Evolutionary conservation across 768 basidiomycete genomes (phyloP).

Genomic region (Xerocomellus dryophilus): DNA sequence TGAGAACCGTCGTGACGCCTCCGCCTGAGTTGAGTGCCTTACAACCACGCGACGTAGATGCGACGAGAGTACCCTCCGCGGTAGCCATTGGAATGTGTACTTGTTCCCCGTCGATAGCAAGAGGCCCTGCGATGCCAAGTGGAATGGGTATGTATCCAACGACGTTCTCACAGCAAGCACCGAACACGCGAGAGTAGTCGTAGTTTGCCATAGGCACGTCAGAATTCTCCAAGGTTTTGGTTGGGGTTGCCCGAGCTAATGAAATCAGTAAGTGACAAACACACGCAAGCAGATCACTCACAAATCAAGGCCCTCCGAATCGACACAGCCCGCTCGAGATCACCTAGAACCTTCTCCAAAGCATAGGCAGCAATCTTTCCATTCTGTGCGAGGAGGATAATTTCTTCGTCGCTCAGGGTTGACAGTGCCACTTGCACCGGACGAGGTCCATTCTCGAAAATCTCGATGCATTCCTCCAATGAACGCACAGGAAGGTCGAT

Average conservation of each 20-base stretch:
- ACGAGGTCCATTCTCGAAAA: conserved; percentile 73
- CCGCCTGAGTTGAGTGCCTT: conserved; percentile 97
- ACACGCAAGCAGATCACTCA: conserved; percentile 40
- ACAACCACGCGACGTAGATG: conserved; percentile 95
- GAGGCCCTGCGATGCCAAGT: conserved; percentile 93
- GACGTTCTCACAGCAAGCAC: conserved; percentile 99
- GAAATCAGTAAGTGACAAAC: conserved; percentile 5
- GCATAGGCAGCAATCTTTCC: conserved; percentile 96
- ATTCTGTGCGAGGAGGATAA: conserved; percentile 81
- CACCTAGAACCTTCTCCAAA: conserved; percentile 90
- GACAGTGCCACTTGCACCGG: conserved; percentile 55
- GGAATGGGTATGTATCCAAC: conserved; percentile 96
- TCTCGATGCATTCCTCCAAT: conserved; percentile 72
- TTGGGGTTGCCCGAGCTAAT: conserved; percentile 78
- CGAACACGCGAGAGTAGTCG: conserved; percentile 91
- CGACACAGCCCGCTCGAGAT: conserved; percentile 81
- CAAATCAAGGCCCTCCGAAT: conserved; percentile 89
- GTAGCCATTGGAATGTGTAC: conserved; percentile 98
- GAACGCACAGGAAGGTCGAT: conserved; percentile 40
- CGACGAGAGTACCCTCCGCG: conserved; percentile 98
- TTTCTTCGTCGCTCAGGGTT: conserved; percentile 85
- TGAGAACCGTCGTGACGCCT: conserved; percentile 91
- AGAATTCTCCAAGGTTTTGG: conserved; percentile 79
- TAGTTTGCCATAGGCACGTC: conserved; percentile 81
- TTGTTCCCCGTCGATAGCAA: conserved; percentile 80